Evolutionary conservation across 2,329 filamentous ascomycete species (phyloP), one percentile per base, ranked within the genome.

Genomic region (Pezicula neosporulosa): DNA sequence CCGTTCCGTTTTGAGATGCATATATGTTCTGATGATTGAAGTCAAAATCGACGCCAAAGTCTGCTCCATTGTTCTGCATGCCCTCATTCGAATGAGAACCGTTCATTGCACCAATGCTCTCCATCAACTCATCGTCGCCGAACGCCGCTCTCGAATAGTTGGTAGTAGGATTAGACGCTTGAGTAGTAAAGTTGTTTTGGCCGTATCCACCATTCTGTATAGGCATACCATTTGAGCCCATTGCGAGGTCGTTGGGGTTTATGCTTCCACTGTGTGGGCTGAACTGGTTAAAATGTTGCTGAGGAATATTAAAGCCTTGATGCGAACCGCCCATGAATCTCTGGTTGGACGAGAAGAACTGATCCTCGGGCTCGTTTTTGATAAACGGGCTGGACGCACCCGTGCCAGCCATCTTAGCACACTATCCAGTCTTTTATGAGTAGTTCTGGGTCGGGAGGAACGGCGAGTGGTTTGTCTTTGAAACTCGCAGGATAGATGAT

Each of bases 121-220:
- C 92, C 44, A 93, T 78, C 44, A 97, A 77, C 66, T 97, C 93
- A 57, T 97, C 93, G 58, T 96, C 93, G 56, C 83, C 86, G 59
- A 96, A 92, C 38, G 87, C 80, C 10, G 89, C 87, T 60, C 85
- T 85, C 43, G 87, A 86, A 73, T 91, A 96, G 67, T 82, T 86
- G 52, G 83, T 85, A 30, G 81, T 78, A 58, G 85, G 76, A 65
- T 81, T 75, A 21, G 73, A 72, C 56, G 72, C 73, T 48, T 73
- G 72, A 21, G 77, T 73, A 51, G 72, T 74, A 63, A 79, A 85
- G 62, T 78, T 80, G 68, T 86, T 84, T 27, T 44, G 76, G 19
- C 80, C 82, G 55, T 67, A 72, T 50, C 60, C 66, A 55, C 72
- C 74, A 58, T 77, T 75, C 24, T 65, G 62, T 19, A 68, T 73